phyloP scores from a whole-genome alignment of 306 rosid species.

The Quercus dentata region DNA sequence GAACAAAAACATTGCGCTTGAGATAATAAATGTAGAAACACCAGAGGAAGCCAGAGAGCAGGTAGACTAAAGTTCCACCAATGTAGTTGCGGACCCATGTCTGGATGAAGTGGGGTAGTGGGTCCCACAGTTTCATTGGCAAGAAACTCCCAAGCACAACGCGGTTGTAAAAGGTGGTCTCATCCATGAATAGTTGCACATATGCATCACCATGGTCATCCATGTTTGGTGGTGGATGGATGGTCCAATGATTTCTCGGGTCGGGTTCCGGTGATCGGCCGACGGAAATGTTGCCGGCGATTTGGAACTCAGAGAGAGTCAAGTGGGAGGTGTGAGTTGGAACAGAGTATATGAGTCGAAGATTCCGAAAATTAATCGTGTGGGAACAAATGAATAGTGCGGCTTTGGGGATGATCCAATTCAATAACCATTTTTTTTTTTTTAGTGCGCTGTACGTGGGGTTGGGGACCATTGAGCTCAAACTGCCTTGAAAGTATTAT shows the following conservation, averaged over 20 bases:
- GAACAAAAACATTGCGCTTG: constrained; percentile 66
- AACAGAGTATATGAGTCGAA: neutral
- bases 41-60: constrained; percentile 72
- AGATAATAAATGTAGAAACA: constrained; percentile 67
- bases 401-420: no score
- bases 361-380: neutral
- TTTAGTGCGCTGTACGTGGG: no score
- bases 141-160: constrained; percentile 53
- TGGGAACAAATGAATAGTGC: no score
- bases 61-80: constrained; percentile 61
- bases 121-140: constrained; percentile 43
- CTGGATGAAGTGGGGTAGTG: constrained; percentile 70
- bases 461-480: no score
- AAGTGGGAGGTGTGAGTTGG: neutral
- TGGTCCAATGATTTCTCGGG: neutral
- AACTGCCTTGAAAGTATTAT: no score
- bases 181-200: constrained; percentile 50
- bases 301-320: neutral
- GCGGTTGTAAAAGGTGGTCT: constrained; percentile 63
- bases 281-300: neutral
- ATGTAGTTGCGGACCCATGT: constrained; percentile 86
- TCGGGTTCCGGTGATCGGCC: neutral
- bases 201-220: constrained; percentile 19
- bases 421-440: no score
- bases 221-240: constrained; percentile 10